Evolutionary conservation across 495 filamentous ascomycete species (phyloP), one percentile per base, ranked within the genome.

Genomic region (Neurospora hispaniola): DNA sequence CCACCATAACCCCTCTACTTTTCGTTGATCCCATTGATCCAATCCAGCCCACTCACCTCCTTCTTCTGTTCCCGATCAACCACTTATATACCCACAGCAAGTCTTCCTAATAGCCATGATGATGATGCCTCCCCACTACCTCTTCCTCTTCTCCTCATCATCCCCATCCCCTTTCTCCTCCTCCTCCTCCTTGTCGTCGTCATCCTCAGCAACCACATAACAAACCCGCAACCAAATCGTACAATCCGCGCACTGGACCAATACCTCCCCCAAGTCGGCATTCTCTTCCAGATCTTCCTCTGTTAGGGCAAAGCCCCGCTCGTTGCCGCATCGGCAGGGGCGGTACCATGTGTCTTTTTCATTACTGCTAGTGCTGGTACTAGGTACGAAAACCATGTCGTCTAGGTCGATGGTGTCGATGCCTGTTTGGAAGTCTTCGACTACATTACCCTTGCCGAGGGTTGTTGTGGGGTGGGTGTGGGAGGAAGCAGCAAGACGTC

Each of bases 331-430:
- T 62, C 94, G 88, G 81, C 94, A 97, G 9, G 83, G 74, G 41
- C 89, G 87, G 76, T 87, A 91, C 91, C 92, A 97, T 35, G 80
- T 69, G 4, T 79, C 77, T 31, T 74, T 69, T 4, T 79, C 77
- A 23, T 74, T 76, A 20, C 69, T 73, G 4, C 18, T 9, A 7
- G 1, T 31, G 2, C 27, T 31, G 2, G 1, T 1, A 31, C 27
- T 31, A 31, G 35, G 35, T 38, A 91, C 88, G 73, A 82, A 89
- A 1, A 75, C 80, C 40, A 97, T 80, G 75, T 94, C 93, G 78
- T 96, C 94, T 31, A 97, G 82, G 83, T 97, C 94, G n/a, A 96
- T 86, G 2, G 87, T 87, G 79, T 96, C 93, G 41, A 94, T 80
- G 3, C 92, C 93, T 0, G 90, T 91, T 72, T 88, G 89, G 78